Conservation (phyloP, 805 yeast species). For the Yamadazyma akitaensis region DNA sequence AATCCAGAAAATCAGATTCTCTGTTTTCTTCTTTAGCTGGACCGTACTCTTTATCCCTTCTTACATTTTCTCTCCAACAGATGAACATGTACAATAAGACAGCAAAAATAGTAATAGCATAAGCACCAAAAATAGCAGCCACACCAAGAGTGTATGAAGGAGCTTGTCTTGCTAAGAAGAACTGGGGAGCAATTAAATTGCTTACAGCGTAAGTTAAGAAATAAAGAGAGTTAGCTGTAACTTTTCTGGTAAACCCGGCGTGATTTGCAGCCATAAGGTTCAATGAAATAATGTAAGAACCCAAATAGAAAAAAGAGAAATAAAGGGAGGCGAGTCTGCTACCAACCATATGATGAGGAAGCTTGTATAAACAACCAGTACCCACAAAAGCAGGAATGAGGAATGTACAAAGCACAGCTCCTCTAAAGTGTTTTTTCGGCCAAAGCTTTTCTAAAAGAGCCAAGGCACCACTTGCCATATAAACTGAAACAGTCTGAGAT, state of each 20-base stretch:
- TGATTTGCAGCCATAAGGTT: slow-evolving; percentile 8
- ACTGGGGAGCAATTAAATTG: slow-evolving; percentile 10
- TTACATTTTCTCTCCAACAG: slow-evolving; percentile 9
- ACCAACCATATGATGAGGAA: slow-evolving; percentile 1
- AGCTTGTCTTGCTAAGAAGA: slow-evolving; percentile 6
- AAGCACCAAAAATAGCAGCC: slow-evolving; percentile 8
- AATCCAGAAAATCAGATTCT: slow-evolving; percentile 7
- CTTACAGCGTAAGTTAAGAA: slow-evolving; percentile 9
- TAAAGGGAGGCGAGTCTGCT: slow-evolving; percentile 10
- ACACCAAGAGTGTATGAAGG: slow-evolving; percentile 9
- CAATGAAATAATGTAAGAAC: slow-evolving; percentile 7
- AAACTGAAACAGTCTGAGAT: slow-evolving; percentile 7
- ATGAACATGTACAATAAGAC: slow-evolving; percentile 7
- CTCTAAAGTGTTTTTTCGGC: slow-evolving; percentile 12
- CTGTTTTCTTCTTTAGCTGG: slow-evolving; percentile 1
- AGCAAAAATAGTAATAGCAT: slow-evolving; percentile 7
- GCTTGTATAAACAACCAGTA: slow-evolving; percentile 9
- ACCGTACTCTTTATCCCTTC: slow-evolving; percentile 6
- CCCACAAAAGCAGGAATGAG: slow-evolving; percentile 9
- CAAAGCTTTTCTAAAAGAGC: slow-evolving; percentile 7
- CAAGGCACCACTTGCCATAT: slow-evolving; percentile 4
- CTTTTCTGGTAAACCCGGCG: slow-evolving; percentile 11
- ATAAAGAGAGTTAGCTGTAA: slow-evolving; percentile 4
- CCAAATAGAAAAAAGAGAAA: slow-evolving; percentile 8
- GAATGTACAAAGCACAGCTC: slow-evolving; percentile 5